These are phyloP conservation scores for Wakefieldia striispora DNA, from an alignment of 768 basidiomycete species.

Conservation along the genomic window DNA sequence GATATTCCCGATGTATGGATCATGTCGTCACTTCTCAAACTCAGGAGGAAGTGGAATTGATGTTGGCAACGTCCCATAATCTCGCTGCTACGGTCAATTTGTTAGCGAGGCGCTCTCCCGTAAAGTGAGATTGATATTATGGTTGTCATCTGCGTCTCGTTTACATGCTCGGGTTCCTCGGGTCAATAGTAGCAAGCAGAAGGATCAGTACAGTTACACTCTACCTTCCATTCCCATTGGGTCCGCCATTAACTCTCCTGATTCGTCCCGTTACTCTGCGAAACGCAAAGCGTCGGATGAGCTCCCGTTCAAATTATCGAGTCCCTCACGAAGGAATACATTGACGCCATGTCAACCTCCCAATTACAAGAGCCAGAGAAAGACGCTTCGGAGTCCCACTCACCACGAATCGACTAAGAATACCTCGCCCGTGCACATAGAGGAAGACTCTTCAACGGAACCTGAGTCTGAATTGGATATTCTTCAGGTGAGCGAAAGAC, in stretches of 20 bases:
- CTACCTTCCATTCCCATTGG: conserved; percentile 4
- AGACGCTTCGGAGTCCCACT: background rate
- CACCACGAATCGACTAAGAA: conserved; percentile 7
- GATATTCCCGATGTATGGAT: conserved; percentile 23
- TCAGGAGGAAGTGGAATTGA: conserved; percentile 31
- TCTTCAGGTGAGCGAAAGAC: conserved; percentile 7
- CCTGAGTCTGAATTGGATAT: conserved; percentile 26
- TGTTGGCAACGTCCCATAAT: conserved; percentile 6
- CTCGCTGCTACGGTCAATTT: background rate
- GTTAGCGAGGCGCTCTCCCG: background rate
- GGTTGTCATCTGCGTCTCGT: background rate
- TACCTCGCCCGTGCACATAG: conserved; percentile 5
- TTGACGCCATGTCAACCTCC: conserved; percentile 1
- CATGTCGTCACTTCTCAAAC: conserved; percentile 32
- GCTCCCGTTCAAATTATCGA: background rate
- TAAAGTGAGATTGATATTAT: conserved; percentile 16
- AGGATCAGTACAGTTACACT: background rate
- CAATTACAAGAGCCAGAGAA: background rate
- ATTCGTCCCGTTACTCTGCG: background rate
- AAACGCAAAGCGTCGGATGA: conserved; percentile 3
- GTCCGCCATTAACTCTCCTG: background rate
- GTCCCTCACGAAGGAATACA: background rate
- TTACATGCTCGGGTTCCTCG: conserved; percentile 10
- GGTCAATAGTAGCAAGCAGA: background rate
- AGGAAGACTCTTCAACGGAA: conserved; percentile 33